These are phyloP conservation scores for Pseudonitzschia multistriata DNA, from an alignment of 108 stramenopile species.

Conservation along the genomic window DNA sequence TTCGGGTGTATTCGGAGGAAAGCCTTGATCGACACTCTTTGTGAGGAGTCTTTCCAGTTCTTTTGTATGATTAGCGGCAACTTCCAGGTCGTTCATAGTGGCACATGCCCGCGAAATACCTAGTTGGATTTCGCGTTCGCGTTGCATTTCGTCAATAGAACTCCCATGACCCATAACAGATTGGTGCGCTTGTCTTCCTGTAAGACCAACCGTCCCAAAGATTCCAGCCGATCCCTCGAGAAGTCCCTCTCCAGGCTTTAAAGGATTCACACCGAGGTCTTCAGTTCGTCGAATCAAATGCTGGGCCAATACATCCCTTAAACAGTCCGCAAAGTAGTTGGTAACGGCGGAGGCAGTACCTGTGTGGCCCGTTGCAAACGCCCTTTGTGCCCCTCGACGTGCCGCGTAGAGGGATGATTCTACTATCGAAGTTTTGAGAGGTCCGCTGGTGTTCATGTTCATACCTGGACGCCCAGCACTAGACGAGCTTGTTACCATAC, in stretches of 20 bases:
- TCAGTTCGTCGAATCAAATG: slow-evolving; percentile 73
- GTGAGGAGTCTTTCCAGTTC: slow-evolving; percentile 58
- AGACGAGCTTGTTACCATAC: background rate
- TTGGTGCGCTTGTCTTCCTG: slow-evolving; percentile 25
- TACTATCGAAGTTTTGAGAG: slow-evolving; percentile 75
- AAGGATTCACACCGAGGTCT: slow-evolving; percentile 50
- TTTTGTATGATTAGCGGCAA: slow-evolving; percentile 65
- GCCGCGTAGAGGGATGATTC: slow-evolving; percentile 82
- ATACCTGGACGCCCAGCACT: background rate
- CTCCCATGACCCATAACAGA: slow-evolving; percentile 36
- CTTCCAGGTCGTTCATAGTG: slow-evolving; percentile 79
- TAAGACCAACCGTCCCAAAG: slow-evolving; percentile 42
- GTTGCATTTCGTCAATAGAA: slow-evolving; percentile 37
- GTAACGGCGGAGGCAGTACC: slow-evolving; percentile 80
- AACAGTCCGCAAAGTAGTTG: slow-evolving; percentile 64
- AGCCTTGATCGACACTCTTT: slow-evolving; percentile 59
- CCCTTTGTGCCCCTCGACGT: slow-evolving; percentile 70
- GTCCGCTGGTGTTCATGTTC: slow-evolving; percentile 21
- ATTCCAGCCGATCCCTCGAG: slow-evolving; percentile 66
- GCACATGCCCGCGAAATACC: slow-evolving; percentile 78
- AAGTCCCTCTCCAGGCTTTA: slow-evolving; percentile 85
- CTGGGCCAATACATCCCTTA: slow-evolving; percentile 62
- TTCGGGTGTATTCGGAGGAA: slow-evolving; percentile 55
- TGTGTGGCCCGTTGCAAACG: slow-evolving; percentile 84
- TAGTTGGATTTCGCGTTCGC: slow-evolving; percentile 48